Evolutionary conservation across 2,329 filamentous ascomycete genomes (phyloP), one percentile per base, ranked within the genome.

Genomic region (Cercospora citrullina): DNA sequence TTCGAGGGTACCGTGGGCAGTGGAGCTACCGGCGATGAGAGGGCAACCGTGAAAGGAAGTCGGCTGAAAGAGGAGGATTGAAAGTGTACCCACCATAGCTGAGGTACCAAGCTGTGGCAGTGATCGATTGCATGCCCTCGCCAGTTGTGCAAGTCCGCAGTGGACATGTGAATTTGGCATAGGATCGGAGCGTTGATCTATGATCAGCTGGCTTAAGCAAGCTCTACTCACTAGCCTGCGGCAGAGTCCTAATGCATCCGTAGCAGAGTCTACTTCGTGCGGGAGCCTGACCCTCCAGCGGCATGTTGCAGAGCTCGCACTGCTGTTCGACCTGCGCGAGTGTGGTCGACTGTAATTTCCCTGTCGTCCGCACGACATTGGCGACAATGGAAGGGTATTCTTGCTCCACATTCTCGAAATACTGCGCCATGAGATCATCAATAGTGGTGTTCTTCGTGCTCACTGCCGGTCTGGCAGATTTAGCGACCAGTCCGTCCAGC

Each of bases 291-390:
- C 77, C 78, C 23, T 77, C 69, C 8, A 93, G 82, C 36, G 87
- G 86, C 80, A 91, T 87, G 60, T 87, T 87, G 78, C 93, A 96
- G 8, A 94, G 78, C 36, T 85, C 84, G 75, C 93, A 96, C 59
- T 74, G 73, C 26, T 72, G 72, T 14, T 76, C 75, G 33, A 73
- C 68, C 68, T 73, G 75, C 77, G 55, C 71, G 76, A 21, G 74
- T 75, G 7, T 73, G 0, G 82, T 77, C 28, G 87, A 81, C 57
- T 89, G 83, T 48, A 98, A 84, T 80, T 96, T 97, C 62, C 89
- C 90, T n/a, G 91, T 90, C 36, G 94, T 99, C 70, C 93, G 88
- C 5, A 97, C 94, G 9, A 99, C 95, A 77, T 99, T 99, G 33
- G 94, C 91, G 72, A 99, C 94, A 65, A 98, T 93, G 65, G 91